Percentiles rank a stretch among this genome's conserved stretches.
Conservation (phyloP, 1,139 yeast genomes). For the Diutina pseudorugosa region DNA sequence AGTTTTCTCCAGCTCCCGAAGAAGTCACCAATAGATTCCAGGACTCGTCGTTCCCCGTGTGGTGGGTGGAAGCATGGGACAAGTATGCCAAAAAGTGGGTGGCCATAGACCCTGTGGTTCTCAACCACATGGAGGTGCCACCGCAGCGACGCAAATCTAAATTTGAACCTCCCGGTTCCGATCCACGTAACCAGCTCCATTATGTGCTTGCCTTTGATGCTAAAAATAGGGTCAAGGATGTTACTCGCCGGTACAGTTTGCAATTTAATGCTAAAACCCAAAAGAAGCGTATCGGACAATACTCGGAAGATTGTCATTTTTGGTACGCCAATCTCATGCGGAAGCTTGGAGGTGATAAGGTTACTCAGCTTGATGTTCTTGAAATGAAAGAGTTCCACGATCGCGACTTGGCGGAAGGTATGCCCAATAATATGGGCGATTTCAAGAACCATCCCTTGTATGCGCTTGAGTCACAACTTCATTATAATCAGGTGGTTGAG, state of each 20-base stretch:
- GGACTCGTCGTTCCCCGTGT: slow-evolving; percentile 49
- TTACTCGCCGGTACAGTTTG: slow-evolving; percentile 71
- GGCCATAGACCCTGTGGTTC: slow-evolving; percentile 70
- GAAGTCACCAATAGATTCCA: slow-evolving; percentile 9
- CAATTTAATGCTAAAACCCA: slow-evolving; percentile 64
- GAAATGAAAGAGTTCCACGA: slow-evolving; percentile 63
- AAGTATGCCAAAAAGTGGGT: slow-evolving; percentile 60
- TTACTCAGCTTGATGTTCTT: slow-evolving; percentile 32
- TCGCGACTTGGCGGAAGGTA: slow-evolving; percentile 64
- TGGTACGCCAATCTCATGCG: slow-evolving; percentile 50
- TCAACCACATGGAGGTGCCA: slow-evolving; percentile 50
- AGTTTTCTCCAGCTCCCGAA: slow-evolving; percentile 2
- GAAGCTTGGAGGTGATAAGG: slow-evolving; percentile 11
- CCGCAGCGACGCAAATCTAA: slow-evolving; percentile 46
- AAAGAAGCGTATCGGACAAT: slow-evolving; percentile 52
- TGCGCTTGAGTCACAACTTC: slow-evolving; percentile 64
- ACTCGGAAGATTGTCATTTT: slow-evolving; percentile 38
- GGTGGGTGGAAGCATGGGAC: slow-evolving; percentile 96
- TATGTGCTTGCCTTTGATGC: slow-evolving; percentile 73
- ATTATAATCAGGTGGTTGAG: slow-evolving; percentile 56
- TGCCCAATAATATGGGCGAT: slow-evolving; percentile 77
- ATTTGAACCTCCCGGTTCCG: slow-evolving; percentile 66
- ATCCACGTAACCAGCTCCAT: slow-evolving; percentile 45
- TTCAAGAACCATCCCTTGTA: slow-evolving; percentile 84
- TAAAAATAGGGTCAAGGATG: slow-evolving; percentile 58